Conservation (phyloP, 31 red algal genomes). For the Odonthalia washingtoniensis region DNA sequence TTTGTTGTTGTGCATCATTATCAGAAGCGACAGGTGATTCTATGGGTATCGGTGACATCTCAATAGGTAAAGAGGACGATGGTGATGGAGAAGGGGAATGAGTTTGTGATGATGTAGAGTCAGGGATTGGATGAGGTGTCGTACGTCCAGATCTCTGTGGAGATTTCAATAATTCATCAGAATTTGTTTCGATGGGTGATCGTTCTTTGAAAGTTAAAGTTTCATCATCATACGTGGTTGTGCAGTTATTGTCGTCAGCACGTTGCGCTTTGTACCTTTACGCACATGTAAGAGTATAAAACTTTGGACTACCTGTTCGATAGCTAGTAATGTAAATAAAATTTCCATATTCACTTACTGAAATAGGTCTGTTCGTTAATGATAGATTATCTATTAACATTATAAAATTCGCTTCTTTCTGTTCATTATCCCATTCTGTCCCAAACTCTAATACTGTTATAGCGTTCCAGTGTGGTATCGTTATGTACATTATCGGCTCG, state of each 20-base stretch:
- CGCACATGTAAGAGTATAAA: background rate
- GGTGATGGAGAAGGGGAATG: background rate
- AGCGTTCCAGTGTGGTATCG: slow-evolving; percentile 61
- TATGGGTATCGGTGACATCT: background rate
- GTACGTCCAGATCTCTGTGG: background rate
- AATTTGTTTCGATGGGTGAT: background rate
- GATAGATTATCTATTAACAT: slow-evolving; percentile 47
- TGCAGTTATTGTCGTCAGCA: background rate
- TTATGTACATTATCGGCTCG: slow-evolving; percentile 72
- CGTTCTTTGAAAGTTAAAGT: background rate
- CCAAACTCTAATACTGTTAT: slow-evolving; percentile 66
- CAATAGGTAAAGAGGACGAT: background rate
- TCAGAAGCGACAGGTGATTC: background rate
- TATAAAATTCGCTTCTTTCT: slow-evolving; percentile 63
- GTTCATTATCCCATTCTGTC: background rate
- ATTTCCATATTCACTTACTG: slow-evolving; percentile 58
- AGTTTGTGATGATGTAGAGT: background rate
- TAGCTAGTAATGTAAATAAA: slow-evolving; percentile 48
- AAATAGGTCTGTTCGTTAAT: slow-evolving; percentile 49
- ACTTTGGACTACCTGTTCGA: background rate
- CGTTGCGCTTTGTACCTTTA: background rate
- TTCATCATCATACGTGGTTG: no score
- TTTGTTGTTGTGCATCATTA: background rate
- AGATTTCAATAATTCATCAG: background rate
- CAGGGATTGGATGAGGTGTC: background rate